Base-by-base conservation (phyloP, 306 rosid genomes). In the Albizia julibrissin region DNA sequence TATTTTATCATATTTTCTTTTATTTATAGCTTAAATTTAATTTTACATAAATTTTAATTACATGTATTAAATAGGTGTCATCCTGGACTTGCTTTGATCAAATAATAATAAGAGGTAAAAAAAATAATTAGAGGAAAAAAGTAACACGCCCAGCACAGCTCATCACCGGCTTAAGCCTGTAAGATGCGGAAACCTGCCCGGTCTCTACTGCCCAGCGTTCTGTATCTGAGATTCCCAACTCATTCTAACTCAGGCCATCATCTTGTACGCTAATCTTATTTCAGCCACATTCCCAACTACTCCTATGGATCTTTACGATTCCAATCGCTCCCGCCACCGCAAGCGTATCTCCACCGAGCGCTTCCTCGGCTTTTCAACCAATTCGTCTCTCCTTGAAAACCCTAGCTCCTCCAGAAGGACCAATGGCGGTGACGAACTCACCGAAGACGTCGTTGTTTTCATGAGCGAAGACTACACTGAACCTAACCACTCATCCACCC, bases 361-460 rank as follows among this genome's bases (percentile, higher is more conserved):
- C 56, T 71, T 71, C 75, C 75, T 71, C 22, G 56, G 75, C 58
- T 13, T 71, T 29, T 3, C 75, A 5, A 4, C 79, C 58, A 11
- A 47, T 59, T 42, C 77, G 64, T 27, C 78, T 26, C 22, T 39
- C 15, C 54, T 21, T 19, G 50, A 24, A 58, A 76, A 61, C 80
- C 80, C 80, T 24, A 59, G 42, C 80, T 76, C 71, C 42, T 59
- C 71, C 58, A n/a, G 37, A 26, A 69, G 74, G 29, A 4, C 18
- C 31, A 43, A 22, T 15, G 68, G 56, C 71, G 83, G 87, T 50
- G 94, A 87, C 79, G 80, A 76, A 21, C 80, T 76, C 58, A 59
- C 37, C 80, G 97, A 94, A 72, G 96, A 87, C 82, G 97, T 92
- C 80, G 87, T 94, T 72, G 85, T 94, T 81, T 91, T 94, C 83